These are phyloP conservation scores for Penicillium egyptiacum DNA, from an alignment of 495 filamentous ascomycete species.

Conservation along the genomic window DNA sequence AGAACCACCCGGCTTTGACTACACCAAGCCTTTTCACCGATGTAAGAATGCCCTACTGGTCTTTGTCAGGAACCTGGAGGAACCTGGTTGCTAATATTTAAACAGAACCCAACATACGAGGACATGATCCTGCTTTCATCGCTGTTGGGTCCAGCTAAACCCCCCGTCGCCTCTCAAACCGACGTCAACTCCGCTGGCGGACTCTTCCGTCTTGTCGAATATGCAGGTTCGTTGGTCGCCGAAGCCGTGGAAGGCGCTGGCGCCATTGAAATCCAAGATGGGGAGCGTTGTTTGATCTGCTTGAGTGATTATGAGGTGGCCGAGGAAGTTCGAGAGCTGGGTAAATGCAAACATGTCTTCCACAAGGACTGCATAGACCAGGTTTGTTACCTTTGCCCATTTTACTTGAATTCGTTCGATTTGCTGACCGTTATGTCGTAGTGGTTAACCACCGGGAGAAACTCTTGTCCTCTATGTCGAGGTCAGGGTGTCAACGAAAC, in stretches of 20 bases:
- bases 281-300: slow-evolving; percentile 70
- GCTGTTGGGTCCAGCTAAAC: slow-evolving; percentile 71
- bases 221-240: slow-evolving; percentile 50
- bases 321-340: slow-evolving; percentile 62
- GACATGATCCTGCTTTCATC: slow-evolving; percentile 76
- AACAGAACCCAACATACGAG: slow-evolving; percentile 71
- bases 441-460: slow-evolving; percentile 79
- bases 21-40: slow-evolving; percentile 77
- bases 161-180: slow-evolving; percentile 66
- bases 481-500: slow-evolving; percentile 62
- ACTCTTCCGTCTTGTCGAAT: slow-evolving; percentile 51
- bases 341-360: slow-evolving; percentile 69
- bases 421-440: slow-evolving; percentile 31
- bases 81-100: slow-evolving; percentile 16
- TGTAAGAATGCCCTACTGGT: slow-evolving; percentile 37
- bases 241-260: slow-evolving; percentile 49
- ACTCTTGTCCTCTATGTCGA: slow-evolving; percentile 74
- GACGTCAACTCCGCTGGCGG: slow-evolving; percentile 68
- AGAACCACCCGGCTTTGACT: slow-evolving; percentile 74
- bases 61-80: neutral
- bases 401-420: neutral
- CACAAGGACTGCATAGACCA: slow-evolving; percentile 76
- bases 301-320: slow-evolving; percentile 67
- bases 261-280: slow-evolving; percentile 50
- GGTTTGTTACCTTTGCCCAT: slow-evolving; percentile 43